These are phyloP conservation scores for Agroathelia rolfsii DNA, from an alignment of 1,284 basidiomycete genomes.

Conservation along the genomic window DNA sequence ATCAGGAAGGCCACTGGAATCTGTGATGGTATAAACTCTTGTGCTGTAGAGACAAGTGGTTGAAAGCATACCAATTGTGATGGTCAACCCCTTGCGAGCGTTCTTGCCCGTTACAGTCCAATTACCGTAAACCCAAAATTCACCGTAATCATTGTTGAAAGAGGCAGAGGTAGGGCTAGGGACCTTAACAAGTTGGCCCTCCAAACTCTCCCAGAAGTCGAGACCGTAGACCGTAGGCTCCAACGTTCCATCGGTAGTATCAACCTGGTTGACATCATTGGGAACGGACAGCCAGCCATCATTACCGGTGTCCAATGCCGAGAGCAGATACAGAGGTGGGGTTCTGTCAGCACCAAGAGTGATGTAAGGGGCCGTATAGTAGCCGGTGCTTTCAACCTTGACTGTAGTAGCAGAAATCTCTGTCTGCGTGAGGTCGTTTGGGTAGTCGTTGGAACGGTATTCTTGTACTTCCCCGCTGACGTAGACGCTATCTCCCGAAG, in stretches of 20 bases:
- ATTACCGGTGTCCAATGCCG: conserved; percentile 37
- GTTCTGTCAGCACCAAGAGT: conserved; percentile 45
- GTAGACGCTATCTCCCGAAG: conserved; percentile 41
- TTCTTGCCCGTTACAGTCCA: conserved; percentile 52
- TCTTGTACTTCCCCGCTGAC: conserved; percentile 39
- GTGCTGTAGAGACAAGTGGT: conserved; percentile 1
- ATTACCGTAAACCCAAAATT: conserved; percentile 51
- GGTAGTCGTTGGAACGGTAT: conserved; percentile 31
- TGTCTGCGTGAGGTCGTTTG: conserved; percentile 40
- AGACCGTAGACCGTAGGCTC: conserved; percentile 43
- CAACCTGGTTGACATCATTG: conserved; percentile 41
- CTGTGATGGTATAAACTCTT: conserved; percentile 18
- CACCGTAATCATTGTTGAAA: conserved; percentile 45
- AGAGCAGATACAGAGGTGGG: conserved; percentile 42
- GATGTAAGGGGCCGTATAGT: conserved; percentile 33
- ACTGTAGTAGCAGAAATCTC: conserved; percentile 42
- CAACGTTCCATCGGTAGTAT: conserved; percentile 35
- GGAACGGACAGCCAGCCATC: conserved; percentile 50
- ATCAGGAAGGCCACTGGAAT: conserved; percentile 37
- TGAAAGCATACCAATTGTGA: conserved; percentile 34
- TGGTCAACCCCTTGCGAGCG: conserved; percentile 44
- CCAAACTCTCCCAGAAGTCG: conserved; percentile 59
- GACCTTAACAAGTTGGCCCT: conserved; percentile 50
- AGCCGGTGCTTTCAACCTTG: conserved; percentile 33
- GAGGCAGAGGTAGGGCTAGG: conserved; percentile 36